Percentiles rank a stretch among this genome's conserved stretches.
Conservation (phyloP, 2,329 filamentous ascomycete genomes). For the Tolypocladium tropicale region DNA sequence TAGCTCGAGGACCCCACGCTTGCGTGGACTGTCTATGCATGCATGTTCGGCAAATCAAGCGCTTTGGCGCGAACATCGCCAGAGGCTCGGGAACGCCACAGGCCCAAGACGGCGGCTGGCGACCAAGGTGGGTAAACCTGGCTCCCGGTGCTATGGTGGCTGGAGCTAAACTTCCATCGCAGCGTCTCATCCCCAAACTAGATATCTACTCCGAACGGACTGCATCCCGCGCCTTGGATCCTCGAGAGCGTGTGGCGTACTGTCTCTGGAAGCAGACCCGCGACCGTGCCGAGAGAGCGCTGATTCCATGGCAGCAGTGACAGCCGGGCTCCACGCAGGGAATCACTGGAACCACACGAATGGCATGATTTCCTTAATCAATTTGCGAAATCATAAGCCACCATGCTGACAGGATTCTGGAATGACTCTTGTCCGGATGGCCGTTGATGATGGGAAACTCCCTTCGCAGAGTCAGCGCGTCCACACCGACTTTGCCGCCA, state of each 20-base stretch:
- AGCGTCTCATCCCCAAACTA: too few relatives aligned
- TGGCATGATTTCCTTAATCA: neutral
- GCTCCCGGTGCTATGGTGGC: neutral
- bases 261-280: neutral
- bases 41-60: neutral
- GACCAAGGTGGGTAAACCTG: neutral
- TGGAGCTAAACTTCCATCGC: too few relatives aligned
- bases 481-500: neutral
- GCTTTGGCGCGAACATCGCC: neutral
- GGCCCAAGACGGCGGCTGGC: neutral
- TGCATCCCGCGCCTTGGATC: neutral
- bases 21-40: neutral
- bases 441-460: neutral
- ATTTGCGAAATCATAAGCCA: neutral
- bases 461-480: neutral
- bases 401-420: neutral
- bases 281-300: neutral
- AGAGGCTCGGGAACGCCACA: neutral
- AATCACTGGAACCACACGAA: neutral
- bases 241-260: neutral
- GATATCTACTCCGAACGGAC: too few relatives aligned
- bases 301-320: neutral
- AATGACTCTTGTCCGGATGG: neutral
- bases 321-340: neutral
- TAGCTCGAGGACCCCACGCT: neutral